Evolutionary conservation across 306 rosid genomes (phyloP), one percentile per base, ranked within the genome.

Genomic region (Acacia melanoxylon): DNA sequence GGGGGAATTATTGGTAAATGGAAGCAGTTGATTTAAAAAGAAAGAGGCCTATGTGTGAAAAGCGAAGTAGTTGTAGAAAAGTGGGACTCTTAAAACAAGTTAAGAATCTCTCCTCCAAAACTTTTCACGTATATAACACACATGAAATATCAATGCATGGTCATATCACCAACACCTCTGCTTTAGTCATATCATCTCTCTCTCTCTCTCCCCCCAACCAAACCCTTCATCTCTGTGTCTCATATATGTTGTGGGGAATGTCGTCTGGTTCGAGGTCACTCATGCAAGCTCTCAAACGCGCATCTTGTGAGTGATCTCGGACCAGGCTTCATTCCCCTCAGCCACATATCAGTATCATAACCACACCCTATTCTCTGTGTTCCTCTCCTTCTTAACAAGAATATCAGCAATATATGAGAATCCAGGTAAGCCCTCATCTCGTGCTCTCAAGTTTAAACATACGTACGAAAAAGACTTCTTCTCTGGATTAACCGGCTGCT

Each of bases 261-360:
- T 90, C 20, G 87, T 92, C 91, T 86, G 97, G 91, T 67, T 90
- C 94, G 91, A 92, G 75, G 89, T 85, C 93, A 58, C 86, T 89
- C 91, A 78, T 49, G 86, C 79, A 79, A 83, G 80, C 63, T 68
- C 85, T 82, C 9, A 61, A 13, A 62, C 81, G 67, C 48, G 68
- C 44, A 12, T 51, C 52, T 17, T 52, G 40, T 25, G 88, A 75
- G 58, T 84, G 93, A 92, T 90, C 84, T 90, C 97, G 97, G 97
- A 92, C 94, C 94, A 92, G 97, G 91, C 93, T 90, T 92, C 97
- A 90, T 92, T 92, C 97, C 94, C 94, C 97, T 88, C 97, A 92
- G 74, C 93, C 78, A 62, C 49, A 61, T 25, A 61, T 61, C 35
- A 11, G 13, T 61, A 72, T 33, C 80, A 63, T 66, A 48, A 14